A percentile compares a stretch with the other conserved stretches of the same genome.
Evolutionary conservation across 371 early-diverging fungal genomes (phyloP).

Genomic region (Mucor ambiguus): DNA sequence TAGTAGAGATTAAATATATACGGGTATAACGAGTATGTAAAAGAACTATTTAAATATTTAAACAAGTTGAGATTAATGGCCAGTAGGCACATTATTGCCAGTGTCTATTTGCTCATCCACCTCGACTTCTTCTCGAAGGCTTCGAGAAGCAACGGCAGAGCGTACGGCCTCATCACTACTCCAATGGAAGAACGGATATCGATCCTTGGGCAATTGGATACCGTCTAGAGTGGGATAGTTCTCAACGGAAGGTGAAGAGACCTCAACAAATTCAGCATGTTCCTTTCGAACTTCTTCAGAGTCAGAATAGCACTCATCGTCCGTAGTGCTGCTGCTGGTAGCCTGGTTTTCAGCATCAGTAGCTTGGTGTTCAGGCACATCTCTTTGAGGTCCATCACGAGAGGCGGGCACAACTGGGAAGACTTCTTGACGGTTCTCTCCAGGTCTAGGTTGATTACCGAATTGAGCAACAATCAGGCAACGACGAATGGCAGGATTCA

Average conservation of each 20-base stretch:
- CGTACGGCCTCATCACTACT: constrained; percentile 50
- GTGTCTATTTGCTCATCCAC: neutral
- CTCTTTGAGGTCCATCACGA: constrained; percentile 30
- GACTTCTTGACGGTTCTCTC: constrained; percentile 26
- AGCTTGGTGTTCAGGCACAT: neutral
- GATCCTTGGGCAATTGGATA: constrained; percentile 40
- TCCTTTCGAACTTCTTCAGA: neutral
- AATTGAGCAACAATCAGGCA: constrained; percentile 47
- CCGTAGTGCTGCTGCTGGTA: neutral
- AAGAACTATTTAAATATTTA: neutral
- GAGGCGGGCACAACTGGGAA: constrained; percentile 48
- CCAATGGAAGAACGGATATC: constrained; percentile 57
- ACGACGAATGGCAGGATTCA: constrained; percentile 38
- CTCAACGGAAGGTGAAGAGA: neutral
- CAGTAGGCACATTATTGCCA: neutral
- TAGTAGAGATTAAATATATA: neutral
- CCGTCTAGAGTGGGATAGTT: neutral
- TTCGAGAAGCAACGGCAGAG: constrained; percentile 25
- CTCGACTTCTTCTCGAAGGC: constrained; percentile 1
- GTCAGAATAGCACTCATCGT: neutral
- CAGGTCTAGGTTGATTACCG: constrained; percentile 33
- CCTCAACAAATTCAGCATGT: neutral
- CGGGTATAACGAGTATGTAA: neutral
- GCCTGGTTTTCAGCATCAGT: neutral
- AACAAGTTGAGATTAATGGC: neutral